phyloP scores from a whole-genome alignment of 495 filamentous ascomycete genomes.

The Podospora didyma region DNA sequence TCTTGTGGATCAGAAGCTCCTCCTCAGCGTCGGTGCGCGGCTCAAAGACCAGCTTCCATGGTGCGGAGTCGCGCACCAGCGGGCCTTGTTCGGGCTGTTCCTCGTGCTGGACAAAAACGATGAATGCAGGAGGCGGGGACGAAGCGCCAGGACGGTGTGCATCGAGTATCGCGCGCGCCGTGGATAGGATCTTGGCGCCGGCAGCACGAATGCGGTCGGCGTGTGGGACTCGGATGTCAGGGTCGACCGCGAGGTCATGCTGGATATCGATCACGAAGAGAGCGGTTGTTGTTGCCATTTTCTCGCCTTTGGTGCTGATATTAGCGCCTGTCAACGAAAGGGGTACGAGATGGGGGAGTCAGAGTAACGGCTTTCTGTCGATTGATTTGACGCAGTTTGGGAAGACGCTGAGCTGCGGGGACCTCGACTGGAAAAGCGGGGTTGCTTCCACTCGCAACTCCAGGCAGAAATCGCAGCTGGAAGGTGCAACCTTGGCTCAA shows the following conservation, averaged over 20 bases:
- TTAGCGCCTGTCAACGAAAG: too few relatives aligned
- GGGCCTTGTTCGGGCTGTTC: conserved; percentile 19
- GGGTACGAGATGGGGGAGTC: too few relatives aligned
- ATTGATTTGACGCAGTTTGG: too few relatives aligned
- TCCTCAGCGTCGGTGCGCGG: conserved; percentile 5
- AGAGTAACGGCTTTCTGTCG: too few relatives aligned
- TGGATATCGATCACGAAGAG: conserved; percentile 37
- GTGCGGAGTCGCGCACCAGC: conserved; percentile 18
- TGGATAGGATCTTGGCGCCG: conserved; percentile 9
- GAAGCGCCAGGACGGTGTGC: neutral
- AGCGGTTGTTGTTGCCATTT: conserved; percentile 1
- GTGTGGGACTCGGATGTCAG: conserved; percentile 20
- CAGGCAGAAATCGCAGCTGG: too few relatives aligned
- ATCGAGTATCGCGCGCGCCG: conserved; percentile 2
- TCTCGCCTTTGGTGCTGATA: too few relatives aligned
- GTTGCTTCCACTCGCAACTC: too few relatives aligned
- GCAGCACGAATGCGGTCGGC: conserved; percentile 16
- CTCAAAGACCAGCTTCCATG: conserved; percentile 32
- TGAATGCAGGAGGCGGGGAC: neutral
- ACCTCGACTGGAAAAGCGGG: too few relatives aligned
- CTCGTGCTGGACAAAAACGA: conserved; percentile 32
- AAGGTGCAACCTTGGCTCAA: too few relatives aligned
- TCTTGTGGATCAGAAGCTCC: conserved; percentile 23
- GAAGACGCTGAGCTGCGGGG: too few relatives aligned
- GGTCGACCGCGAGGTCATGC: conserved; percentile 21